phyloP scores from a whole-genome alignment of 2,329 filamentous ascomycete species.

The Colletotrichum sp. region DNA sequence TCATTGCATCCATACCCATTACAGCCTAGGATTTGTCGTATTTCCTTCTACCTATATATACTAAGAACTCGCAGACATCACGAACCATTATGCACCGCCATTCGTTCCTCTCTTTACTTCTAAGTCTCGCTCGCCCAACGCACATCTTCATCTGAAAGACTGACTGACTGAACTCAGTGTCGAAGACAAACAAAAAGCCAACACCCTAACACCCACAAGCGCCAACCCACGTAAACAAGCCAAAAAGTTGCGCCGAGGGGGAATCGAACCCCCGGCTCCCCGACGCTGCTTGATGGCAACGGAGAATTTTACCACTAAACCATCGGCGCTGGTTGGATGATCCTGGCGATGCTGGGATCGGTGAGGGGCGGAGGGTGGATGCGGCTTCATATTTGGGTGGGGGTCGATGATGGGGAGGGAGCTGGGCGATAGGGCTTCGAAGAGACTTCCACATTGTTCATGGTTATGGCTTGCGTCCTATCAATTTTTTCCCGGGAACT shows the following conservation, averaged over 20 bases:
- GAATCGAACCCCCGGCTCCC: neutral
- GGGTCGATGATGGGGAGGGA: neutral
- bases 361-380: neutral
- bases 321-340: neutral
- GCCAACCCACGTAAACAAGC: neutral
- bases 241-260: neutral
- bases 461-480: too few relatives aligned
- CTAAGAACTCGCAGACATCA: neutral
- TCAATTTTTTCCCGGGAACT: too few relatives aligned
- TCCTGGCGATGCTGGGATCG: neutral
- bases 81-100: too few relatives aligned
- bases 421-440: too few relatives aligned
- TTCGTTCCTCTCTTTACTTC: too few relatives aligned
- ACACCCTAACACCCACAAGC: neutral
- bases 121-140: too few relatives aligned
- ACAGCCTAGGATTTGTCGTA: neutral
- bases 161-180: neutral
- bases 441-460: too few relatives aligned
- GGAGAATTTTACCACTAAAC: constrained; percentile 2
- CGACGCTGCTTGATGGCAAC: neutral
- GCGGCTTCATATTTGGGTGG: neutral
- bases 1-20: neutral
- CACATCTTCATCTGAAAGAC: neutral
- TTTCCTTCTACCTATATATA: neutral
- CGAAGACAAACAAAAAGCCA: neutral